Evolutionary conservation across 139 green algal species (phyloP), one percentile per base, ranked within the genome.

Genomic region (Chlamydomonas schloesseri): DNA sequence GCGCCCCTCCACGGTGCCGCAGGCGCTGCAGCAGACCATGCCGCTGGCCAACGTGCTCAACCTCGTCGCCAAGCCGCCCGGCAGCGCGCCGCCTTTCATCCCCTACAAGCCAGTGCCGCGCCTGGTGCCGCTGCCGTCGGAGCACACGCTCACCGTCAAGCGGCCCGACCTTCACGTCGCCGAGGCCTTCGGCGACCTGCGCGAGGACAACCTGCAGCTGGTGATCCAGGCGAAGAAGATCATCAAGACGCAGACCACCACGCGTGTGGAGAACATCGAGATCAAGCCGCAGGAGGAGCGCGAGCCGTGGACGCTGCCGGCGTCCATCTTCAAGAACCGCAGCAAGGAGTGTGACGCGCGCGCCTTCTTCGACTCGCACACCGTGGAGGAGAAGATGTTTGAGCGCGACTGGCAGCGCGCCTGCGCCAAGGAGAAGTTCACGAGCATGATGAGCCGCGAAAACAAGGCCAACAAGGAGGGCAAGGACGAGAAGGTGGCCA

Each of bases 21-120:
- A 92, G 78, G 94, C 94, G 28, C 90, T 97, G 86, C 94, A 97
- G 90, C 94, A 96, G 83, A 88, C 84, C 62, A 96, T 97, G 94
- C 94, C 94, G 3, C 84, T 97, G 42, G 92, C 92, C 3, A 88
- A 92, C 26, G 90, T 97, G 71, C 88, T 94, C 36, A 88, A 91
- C 81, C 72, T 94, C 65, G 94, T 95, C 37, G 88, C 94, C 68
- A 95, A 95, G 84, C 93, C 93, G 13, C 92, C 92, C 9, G 90
- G 87, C 70, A 92, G 81, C 60, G 89, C 93, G 3, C 92, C 92
- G 13, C 90, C 91, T 24, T 96, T 96, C 88, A 92, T 94, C 34
- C 93, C 93, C 3, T 95, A 94, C 85, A 94, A 95, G 82, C 91
- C 93, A 11, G 92, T 96, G 64, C 94, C 94, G 0, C 90, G 92